Base-by-base conservation (phyloP, 2,329 filamentous ascomycete species). In the Xylaria arbuscula region DNA sequence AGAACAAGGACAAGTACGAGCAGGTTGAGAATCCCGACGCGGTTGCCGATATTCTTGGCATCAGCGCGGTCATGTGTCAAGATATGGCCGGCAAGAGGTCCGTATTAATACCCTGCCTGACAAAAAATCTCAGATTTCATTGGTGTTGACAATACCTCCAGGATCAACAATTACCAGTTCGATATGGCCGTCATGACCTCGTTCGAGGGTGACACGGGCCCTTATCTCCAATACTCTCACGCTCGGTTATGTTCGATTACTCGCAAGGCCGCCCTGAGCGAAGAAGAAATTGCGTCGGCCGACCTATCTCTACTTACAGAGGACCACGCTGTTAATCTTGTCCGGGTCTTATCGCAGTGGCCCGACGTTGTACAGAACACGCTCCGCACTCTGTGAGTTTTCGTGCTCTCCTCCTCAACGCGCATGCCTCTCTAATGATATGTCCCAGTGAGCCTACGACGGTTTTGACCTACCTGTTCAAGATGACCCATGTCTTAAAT, bases 21-120 rank as follows among this genome's bases (percentile, higher is more conserved):
- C 94, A 98, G 81, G 91, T 99, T 22, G 92, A 91, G 76, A 86
- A 98, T 79, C 95, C 95, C 0, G 90, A 89, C 63, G 87, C 88
- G 63, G 92, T 90, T 10, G 94, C 96, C 69, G 96, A 98, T 82
- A 93, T 88, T 11, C 87, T 98, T 2, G 96, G 95, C 71, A 98
- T 98, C 78, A 94, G 92, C 72, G 92, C 92, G 77, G 95, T 98
- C 78, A 98, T 98, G 94, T 93, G 97, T 22, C 95, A 98, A 81
- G 96, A 98, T 78, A 97, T 98, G 93, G 92, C 89, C 72, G 96
- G 95, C 79, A 98, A 98, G 88, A 89, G 93, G 90, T 91, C 81
- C 72, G 86, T 76, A 1, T 13, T 51, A 2, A 28, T 5, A 28
- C n/a, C 22, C 36, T 19, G 13, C 15, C 15, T 58, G 32, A 11